A percentile compares a stretch with the other conserved stretches of the same genome.
Evolutionary conservation across 2,329 filamentous ascomycete genomes (phyloP).

Genomic region (Fusarium nematophilum): DNA sequence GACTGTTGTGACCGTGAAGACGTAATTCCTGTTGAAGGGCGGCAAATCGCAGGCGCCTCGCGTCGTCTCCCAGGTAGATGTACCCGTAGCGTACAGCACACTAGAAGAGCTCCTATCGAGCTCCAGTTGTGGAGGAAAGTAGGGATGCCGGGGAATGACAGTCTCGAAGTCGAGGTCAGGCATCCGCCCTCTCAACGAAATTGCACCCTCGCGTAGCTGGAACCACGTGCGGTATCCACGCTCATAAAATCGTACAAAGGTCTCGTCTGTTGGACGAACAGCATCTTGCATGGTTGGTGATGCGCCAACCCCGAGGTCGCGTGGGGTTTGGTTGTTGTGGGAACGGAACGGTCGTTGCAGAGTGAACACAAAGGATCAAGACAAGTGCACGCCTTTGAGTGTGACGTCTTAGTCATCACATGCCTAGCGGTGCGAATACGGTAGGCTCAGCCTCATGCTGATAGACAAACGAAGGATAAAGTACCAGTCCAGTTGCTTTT

Average conservation of each 20-base stretch:
- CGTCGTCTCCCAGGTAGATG: constrained; percentile 5
- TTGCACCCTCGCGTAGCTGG: background rate
- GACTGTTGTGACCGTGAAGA: constrained; percentile 1
- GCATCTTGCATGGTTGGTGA: background rate
- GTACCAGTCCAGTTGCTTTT: too few species aligned
- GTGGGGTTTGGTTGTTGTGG: too few species aligned
- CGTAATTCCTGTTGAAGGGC: background rate
- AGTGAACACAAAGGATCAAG: too few species aligned
- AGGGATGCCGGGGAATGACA: constrained; percentile 10
- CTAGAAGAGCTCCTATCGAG: background rate
- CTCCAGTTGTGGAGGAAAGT: background rate
- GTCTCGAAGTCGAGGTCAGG: constrained; percentile 2
- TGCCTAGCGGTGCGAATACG: too few species aligned
- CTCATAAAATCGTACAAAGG: constrained; percentile 6
- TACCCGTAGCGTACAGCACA: background rate
- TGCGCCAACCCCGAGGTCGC: too few species aligned
- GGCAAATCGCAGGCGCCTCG: constrained; percentile 2
- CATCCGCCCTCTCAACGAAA: background rate
- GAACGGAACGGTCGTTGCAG: too few species aligned
- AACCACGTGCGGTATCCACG: constrained; percentile 13
- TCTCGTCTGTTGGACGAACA: constrained; percentile 9
- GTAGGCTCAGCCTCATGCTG: too few species aligned
- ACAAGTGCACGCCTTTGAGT: too few species aligned
- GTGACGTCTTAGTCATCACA: too few species aligned
- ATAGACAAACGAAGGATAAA: too few species aligned